Evolutionary conservation across 768 basidiomycete species (phyloP).

Genomic region (Mycena alexandri): DNA sequence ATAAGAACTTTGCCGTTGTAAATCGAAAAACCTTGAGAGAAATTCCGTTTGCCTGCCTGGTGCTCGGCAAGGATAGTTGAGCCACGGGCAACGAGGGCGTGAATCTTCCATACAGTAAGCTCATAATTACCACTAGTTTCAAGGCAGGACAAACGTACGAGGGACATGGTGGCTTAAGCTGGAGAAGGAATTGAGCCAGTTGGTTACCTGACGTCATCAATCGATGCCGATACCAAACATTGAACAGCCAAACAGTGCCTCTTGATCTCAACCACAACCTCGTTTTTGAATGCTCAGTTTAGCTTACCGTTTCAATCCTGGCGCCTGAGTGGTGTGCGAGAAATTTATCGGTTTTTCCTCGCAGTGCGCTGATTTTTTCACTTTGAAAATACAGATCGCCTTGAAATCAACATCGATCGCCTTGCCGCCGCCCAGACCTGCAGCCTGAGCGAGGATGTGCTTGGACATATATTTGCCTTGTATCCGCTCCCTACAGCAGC

Average conservation of each 20-base stretch:
- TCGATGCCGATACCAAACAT: constrained; percentile 5
- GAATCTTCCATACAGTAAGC: constrained; percentile 64
- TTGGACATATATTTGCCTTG: no score
- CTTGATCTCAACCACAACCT: not conserved
- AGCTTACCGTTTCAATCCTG: no score
- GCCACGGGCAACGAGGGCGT: constrained; percentile 86
- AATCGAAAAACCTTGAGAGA: constrained; percentile 80
- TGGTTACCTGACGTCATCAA: constrained; percentile 18
- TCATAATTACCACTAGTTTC: not conserved
- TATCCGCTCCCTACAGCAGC: no score
- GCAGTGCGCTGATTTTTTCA: no score
- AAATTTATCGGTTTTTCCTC: no score
- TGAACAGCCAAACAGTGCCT: not conserved
- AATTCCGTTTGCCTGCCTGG: constrained; percentile 83
- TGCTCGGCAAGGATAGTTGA: constrained; percentile 89
- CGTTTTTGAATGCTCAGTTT: not conserved
- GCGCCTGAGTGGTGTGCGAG: no score
- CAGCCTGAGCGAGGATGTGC: no score
- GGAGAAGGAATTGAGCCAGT: not conserved
- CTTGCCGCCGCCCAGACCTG: no score
- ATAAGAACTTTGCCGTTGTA: not conserved
- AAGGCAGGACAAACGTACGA: constrained; percentile 35
- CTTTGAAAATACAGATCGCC: no score
- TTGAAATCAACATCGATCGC: no score
- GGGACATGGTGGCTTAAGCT: constrained; percentile 49